These are phyloP conservation scores for Beauveria brongniartii DNA, from an alignment of 2,329 filamentous ascomycete species.

Conservation along the genomic window DNA sequence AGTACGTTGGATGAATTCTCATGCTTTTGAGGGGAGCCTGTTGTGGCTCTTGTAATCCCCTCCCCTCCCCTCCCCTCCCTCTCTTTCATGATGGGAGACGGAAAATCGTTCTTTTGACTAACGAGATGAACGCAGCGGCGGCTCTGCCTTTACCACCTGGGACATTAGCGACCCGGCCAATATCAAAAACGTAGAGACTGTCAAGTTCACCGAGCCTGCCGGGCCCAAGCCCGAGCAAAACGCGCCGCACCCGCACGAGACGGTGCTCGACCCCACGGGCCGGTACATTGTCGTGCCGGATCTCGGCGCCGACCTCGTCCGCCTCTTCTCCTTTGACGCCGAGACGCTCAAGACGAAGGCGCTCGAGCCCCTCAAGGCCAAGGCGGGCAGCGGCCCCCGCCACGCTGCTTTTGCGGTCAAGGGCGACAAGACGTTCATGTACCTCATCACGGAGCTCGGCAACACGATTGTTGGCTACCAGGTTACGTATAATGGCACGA, in stretches of 20 bases:
- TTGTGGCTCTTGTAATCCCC: background rate
- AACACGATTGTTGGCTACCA: constrained; percentile 50
- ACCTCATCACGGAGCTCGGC: constrained; percentile 52
- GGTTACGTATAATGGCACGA: constrained; percentile 39
- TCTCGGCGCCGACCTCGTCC: constrained; percentile 55
- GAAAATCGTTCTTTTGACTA: background rate
- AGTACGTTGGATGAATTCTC: constrained; percentile 28
- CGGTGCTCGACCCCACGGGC: constrained; percentile 57
- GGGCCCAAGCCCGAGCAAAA: constrained; percentile 41
- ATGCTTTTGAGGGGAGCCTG: too few relatives aligned
- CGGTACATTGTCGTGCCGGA: constrained; percentile 58
- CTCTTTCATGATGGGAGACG: too few relatives aligned
- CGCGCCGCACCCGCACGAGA: constrained; percentile 54
- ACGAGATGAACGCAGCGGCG: constrained; percentile 21
- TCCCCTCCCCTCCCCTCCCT: background rate
- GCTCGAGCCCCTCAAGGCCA: constrained; percentile 31
- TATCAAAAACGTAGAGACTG: constrained; percentile 29
- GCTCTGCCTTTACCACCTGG: constrained; percentile 37
- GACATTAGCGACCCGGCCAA: constrained; percentile 30
- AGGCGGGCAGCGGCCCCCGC: constrained; percentile 53
- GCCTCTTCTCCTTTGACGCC: constrained; percentile 40
- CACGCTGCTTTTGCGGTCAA: constrained; percentile 52
- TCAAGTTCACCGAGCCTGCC: constrained; percentile 32
- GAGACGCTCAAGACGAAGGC: constrained; percentile 36
- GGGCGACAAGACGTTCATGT: constrained; percentile 42